Percentiles rank a stretch among this genome's conserved stretches.
phyloP scores from a whole-genome alignment of 2,329 filamentous ascomycete species.

The Aureobasidium sp. region DNA sequence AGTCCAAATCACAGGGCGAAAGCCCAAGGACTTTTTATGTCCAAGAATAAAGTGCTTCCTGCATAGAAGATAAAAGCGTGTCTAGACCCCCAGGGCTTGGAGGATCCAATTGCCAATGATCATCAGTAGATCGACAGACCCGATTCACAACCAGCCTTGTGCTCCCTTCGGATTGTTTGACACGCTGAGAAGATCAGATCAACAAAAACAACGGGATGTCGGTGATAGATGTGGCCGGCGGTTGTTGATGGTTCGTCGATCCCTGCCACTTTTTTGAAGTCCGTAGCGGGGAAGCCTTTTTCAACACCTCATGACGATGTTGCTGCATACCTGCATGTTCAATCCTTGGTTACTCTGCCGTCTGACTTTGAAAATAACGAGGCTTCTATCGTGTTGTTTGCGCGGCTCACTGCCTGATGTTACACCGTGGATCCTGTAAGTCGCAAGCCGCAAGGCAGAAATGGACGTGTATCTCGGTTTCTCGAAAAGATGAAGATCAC shows the following conservation, averaged over 20 bases:
- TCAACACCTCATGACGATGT: constrained; percentile 5
- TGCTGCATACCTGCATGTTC: constrained; percentile 6
- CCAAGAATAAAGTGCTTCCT: not conserved
- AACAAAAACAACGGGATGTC: not conserved
- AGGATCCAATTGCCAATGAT: too few species aligned
- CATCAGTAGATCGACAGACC: not conserved
- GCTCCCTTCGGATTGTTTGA: not conserved
- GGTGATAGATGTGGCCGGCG: not conserved
- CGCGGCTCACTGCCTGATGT: not conserved
- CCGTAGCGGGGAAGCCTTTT: constrained; percentile 10
- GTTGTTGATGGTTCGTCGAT: not conserved
- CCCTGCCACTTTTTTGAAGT: not conserved
- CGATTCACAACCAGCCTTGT: not conserved
- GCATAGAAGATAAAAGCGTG: not conserved
- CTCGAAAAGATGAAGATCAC: not conserved
- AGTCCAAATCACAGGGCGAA: not conserved
- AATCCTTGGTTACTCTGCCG: constrained; percentile 1
- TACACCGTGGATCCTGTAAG: not conserved
- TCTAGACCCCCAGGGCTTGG: too few species aligned
- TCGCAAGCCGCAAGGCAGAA: not conserved
- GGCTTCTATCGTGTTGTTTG: not conserved
- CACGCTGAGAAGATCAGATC: not conserved
- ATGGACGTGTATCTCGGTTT: not conserved
- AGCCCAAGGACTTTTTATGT: not conserved
- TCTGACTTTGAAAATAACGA: not conserved